Conservation (phyloP, 2,329 filamentous ascomycete genomes). For the Colletotrichum filicis region DNA sequence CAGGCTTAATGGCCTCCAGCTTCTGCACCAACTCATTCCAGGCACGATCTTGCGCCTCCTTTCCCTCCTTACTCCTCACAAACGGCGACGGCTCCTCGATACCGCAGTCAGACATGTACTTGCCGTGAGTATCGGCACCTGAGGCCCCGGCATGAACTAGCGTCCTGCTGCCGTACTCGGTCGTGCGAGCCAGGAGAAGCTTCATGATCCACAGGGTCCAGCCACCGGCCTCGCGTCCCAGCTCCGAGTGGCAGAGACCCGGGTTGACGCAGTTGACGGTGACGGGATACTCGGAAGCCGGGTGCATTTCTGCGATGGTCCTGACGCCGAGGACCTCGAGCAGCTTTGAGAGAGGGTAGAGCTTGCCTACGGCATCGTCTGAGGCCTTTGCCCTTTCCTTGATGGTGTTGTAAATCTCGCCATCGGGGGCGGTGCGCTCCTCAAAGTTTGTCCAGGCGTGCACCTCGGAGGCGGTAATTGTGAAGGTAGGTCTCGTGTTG, state of each 20-base stretch:
- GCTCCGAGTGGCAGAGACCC: conserved; percentile 60
- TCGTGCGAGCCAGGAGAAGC: conserved; percentile 51
- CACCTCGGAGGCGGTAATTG: conserved; percentile 42
- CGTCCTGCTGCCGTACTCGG: conserved; percentile 60
- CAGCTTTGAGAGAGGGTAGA: conserved; percentile 46
- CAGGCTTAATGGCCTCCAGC: conserved; percentile 54
- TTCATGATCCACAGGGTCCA: conserved; percentile 41
- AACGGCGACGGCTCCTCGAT: conserved; percentile 46
- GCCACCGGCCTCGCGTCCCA: conserved; percentile 49
- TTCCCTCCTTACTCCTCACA: conserved; percentile 52
- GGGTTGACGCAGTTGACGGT: conserved; percentile 64
- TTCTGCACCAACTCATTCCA: conserved; percentile 55
- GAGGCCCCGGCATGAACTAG: conserved; percentile 49
- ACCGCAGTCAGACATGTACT: conserved; percentile 53
- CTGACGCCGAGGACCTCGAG: conserved; percentile 43
- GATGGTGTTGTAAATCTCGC: conserved; percentile 41
- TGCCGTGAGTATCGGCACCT: conserved; percentile 56
- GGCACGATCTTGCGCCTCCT: conserved; percentile 47
- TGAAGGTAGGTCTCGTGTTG: conserved; percentile 40
- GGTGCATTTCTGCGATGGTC: conserved; percentile 34
- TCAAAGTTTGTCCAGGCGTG: conserved; percentile 42
- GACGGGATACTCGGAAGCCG: conserved; percentile 44
- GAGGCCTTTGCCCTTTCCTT: conserved; percentile 39
- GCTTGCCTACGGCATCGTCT: conserved; percentile 20
- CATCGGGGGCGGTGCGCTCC: conserved; percentile 40